Evolutionary conservation across 2,329 filamentous ascomycete genomes (phyloP), one percentile per base, ranked within the genome.

Genomic region (Fusarium azukiicola): DNA sequence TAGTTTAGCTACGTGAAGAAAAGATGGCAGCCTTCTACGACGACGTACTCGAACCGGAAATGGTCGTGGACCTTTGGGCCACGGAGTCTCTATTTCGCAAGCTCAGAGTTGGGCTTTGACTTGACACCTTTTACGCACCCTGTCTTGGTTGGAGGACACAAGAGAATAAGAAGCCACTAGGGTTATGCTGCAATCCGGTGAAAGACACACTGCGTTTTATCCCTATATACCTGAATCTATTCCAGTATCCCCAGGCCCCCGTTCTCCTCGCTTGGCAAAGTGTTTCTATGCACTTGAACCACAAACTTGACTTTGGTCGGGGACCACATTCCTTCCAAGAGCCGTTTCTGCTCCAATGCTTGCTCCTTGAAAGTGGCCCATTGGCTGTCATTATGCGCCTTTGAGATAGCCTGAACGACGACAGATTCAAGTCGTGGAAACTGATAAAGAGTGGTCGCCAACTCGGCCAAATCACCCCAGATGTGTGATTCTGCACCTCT

Each of bases 381-480:
- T 42, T 69, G 38, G 14, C 17, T 36, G 17, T 58, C 38, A 14
- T 23, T 47, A 7, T 69, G 50, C 14, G 49, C 9, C 21, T 69
- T 69, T 13, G 36, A 69, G 5, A 69, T 40, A 9, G 67, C 67
- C 8, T 69, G 52, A 23, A 71, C 69, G 9, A 36, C 27, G 10
- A 71, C 42, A n/a, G 21, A 64, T 27, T 27, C 56, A 23, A 71
- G 44, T 5, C 27, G 50, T 10, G 36, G 16, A 21, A 71, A 71
- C 5, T 42, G 56, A 21, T 32, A 49, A 6, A 50, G n/a, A 8
- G 19, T 50, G 16, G n/a, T 9, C 6, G 56, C 69, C 54, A 71
- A 42, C 54, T 63, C 42, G 17, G 13, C 38, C 44, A 71, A 44
- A 19, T 71, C 69, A 13, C 46, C 69, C 69, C 69, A 71, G 10